A percentile compares a stretch with the other conserved stretches of the same genome.
These are phyloP conservation scores for Macrolepiota fuliginosa DNA, from an alignment of 768 basidiomycete species.

Conservation along the genomic window DNA sequence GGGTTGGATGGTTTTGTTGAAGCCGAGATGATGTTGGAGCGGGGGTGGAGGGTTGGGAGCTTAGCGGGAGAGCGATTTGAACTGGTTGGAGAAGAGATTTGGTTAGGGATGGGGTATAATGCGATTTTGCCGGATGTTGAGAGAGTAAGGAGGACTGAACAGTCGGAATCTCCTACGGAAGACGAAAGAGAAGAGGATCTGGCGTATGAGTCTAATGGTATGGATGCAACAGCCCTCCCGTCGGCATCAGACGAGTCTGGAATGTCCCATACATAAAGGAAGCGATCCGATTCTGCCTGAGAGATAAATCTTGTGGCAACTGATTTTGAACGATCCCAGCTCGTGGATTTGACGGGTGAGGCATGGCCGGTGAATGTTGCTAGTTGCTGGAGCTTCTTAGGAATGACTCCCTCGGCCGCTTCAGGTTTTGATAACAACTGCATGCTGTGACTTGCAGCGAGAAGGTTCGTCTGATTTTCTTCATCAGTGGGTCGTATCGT, in stretches of 20 bases:
- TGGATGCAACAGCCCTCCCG: constrained; percentile 56
- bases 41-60: constrained; percentile 50
- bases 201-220: constrained; percentile 66
- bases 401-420: constrained; percentile 23
- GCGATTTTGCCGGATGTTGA: constrained; percentile 60
- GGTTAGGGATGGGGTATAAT: constrained; percentile 51
- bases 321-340: constrained; percentile 46
- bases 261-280: constrained; percentile 60
- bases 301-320: constrained; percentile 52
- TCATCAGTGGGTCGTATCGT: constrained; percentile 37
- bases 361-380: constrained; percentile 66
- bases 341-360: constrained; percentile 47
- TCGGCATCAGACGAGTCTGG: constrained; percentile 36
- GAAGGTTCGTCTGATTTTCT: constrained; percentile 41
- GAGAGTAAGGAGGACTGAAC: constrained; percentile 48
- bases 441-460: constrained; percentile 62
- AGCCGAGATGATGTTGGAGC: constrained; percentile 42
- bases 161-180: constrained; percentile 25
- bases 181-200: constrained; percentile 37
- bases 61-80: constrained; percentile 42
- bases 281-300: constrained; percentile 59
- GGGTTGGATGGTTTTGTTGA: constrained; percentile 34
- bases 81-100: constrained; percentile 35
- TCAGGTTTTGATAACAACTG: constrained; percentile 42
- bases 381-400: constrained; percentile 42